Base-by-base conservation (phyloP, 2,329 filamentous ascomycete genomes). In the Thelonectria olida region DNA sequence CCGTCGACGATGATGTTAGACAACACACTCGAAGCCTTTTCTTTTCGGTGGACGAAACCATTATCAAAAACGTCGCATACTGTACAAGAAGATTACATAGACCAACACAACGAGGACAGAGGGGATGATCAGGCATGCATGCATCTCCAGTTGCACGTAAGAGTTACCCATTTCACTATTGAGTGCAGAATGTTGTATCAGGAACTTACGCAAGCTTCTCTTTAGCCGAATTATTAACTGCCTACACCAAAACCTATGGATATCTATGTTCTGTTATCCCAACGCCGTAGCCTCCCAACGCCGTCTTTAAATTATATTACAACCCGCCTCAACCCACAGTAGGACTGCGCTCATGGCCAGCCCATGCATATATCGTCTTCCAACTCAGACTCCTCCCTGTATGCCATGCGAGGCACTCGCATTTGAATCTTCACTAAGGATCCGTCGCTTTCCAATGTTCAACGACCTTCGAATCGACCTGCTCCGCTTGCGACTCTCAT, bases 391-490 rank as follows among this genome's bases (percentile, higher is more conserved):
- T 13, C 28, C 28, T 13, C 13, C 28, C 9, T 31, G 10, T 31
- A 31, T 31, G 9, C 13, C 28, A 31, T 31, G 28, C 28, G 28
- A 31, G 28, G 5, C 9, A 31, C n/a, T n/a, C n/a, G n/a, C n/a
- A n/a, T n/a, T n/a, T 31, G 28, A 31, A 31, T 31, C 28, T 31
- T 31, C 28, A n/a, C n/a, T n/a, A 31, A 3, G 5, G 7, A 8
- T 12, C 13, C 9, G 28, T 12, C 28, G 28, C n/a, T 31, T 39
- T 10, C 42, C 31, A 22, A 67, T 22, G 50, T 63, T 69, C 9
- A 68, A 48, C 23, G 65, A 71, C 31, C 63, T 59, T 8, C 60
- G 60, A 38, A 67, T 57, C 23, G 66, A 72, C 13, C 50, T 25
- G 13, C 64, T 72, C 17, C 67, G 55, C 39, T 68, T 64, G 23